phyloP scores from a whole-genome alignment of 139 green algal genomes.

The Nannochloris sp. region DNA sequence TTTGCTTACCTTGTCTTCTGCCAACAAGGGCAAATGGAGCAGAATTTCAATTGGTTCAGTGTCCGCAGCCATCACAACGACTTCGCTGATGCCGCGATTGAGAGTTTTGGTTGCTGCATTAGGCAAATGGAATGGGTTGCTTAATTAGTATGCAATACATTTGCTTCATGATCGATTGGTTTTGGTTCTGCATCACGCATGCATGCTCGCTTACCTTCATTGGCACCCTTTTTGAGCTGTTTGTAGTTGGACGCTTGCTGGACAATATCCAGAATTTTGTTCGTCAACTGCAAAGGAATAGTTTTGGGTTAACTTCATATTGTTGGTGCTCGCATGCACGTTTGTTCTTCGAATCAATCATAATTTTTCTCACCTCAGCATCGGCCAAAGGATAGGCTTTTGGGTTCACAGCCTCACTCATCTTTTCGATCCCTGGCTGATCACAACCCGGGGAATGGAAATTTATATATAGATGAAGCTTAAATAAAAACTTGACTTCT shows the following conservation, averaged over 20 bases:
- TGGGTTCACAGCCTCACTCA: conserved; percentile 93
- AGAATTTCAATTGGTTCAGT: conserved; percentile 99
- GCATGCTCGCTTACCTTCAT: conserved; percentile 69
- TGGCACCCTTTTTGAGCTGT: conserved; percentile 99
- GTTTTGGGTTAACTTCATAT: background rate
- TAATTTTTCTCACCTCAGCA: conserved; percentile 38
- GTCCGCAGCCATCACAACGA: conserved; percentile 97
- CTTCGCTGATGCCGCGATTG: conserved; percentile 93
- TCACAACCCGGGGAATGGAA: conserved; percentile 63
- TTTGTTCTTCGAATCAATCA: background rate
- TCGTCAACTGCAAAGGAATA: conserved; percentile 69
- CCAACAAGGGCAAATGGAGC: conserved; percentile 96
- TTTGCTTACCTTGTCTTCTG: conserved; percentile 88
- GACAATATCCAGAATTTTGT: conserved; percentile 98
- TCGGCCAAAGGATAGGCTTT: conserved; percentile 96
- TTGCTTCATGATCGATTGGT: too few species aligned
- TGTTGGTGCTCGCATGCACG: background rate
- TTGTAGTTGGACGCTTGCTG: conserved; percentile 98
- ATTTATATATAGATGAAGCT: background rate
- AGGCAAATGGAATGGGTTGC: background rate
- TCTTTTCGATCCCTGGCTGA: conserved; percentile 57
- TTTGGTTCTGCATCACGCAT: background rate
- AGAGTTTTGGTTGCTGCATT: conserved; percentile 85
- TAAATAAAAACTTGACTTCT: background rate
- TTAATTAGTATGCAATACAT: too few species aligned